These are phyloP conservation scores for Penicillium sp. DNA, from an alignment of 2,329 filamentous ascomycete genomes.

Conservation along the genomic window DNA sequence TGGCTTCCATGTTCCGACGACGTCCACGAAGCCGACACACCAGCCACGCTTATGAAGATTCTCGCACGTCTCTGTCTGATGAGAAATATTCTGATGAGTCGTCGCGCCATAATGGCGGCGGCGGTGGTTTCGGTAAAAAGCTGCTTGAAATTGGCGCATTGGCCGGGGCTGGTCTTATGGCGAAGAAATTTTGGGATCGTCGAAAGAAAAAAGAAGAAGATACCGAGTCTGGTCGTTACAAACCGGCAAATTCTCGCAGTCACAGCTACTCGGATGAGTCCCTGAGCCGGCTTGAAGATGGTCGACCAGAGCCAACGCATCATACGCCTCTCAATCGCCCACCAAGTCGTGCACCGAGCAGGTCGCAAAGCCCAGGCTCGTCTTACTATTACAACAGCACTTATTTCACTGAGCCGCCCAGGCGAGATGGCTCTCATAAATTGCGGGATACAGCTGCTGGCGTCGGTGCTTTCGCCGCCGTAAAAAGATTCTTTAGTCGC, in stretches of 20 bases:
- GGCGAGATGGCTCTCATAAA: conserved; percentile 49
- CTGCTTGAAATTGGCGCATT: conserved; percentile 63
- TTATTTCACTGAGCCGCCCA: conserved; percentile 46
- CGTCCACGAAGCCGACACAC: conserved; percentile 47
- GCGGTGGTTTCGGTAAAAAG: conserved; percentile 59
- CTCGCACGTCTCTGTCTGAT: conserved; percentile 62
- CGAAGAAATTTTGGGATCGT: conserved; percentile 60
- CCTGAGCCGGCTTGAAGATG: conserved; percentile 53
- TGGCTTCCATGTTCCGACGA: conserved; percentile 54
- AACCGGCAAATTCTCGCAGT: conserved; percentile 53
- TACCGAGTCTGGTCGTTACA: conserved; percentile 55
- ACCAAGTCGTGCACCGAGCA: conserved; percentile 35
- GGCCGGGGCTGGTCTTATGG: conserved; percentile 64
- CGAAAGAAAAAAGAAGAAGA: conserved; percentile 57
- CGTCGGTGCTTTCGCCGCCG: conserved; percentile 64
- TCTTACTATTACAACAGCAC: conserved; percentile 43
- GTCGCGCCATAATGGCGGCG: conserved; percentile 29
- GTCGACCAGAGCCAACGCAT: conserved; percentile 49
- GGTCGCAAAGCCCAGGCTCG: conserved; percentile 37
- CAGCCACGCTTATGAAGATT: conserved; percentile 45
- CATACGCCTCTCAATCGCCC: conserved; percentile 35
- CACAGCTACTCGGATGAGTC: conserved; percentile 44
- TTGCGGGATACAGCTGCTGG: conserved; percentile 65
- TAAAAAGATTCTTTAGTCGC: conserved; percentile 63
- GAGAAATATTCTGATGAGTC: conserved; percentile 66